Base-by-base conservation (phyloP, 345 rosid genomes). In the Geranium brycei region DNA sequence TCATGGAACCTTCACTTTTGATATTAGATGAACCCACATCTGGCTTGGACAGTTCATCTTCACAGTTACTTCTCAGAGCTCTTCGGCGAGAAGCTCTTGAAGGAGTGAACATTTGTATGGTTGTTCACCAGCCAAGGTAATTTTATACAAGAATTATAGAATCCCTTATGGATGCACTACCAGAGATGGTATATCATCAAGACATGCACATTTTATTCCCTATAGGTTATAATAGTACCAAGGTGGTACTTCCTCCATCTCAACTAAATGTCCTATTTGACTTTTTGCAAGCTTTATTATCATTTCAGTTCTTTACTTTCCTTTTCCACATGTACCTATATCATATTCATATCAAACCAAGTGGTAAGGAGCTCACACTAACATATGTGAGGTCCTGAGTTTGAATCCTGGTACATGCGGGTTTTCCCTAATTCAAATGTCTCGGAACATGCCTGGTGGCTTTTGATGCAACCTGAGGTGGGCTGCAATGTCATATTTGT, bases 1-100 rank as follows among this genome's bases (percentile, higher is more conserved):
- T 95, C 59, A 95, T 95, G 99, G 97, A 95, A 67, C 99, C 99
- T 81, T 95, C 99, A 62, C 91, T 95, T 72, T 75, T 95, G 59
- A 91, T 95, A 76, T 85, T 95, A 64, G 99, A 91, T 75, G 99
- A 95, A 75, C 96, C 99, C 17, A 95, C 99, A 14, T 91, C 97
- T 57, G 99, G 99, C 18, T 81, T 91, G 83, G 99, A 95, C 68
- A 95, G 99, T 66, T 91, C 99, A 64, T 91, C 99, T 67, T 95
- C 99, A 67, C 89, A 81, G 75, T 76, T 88, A 75, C 89, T 95
- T 41, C 91, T 95, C 30, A 77, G 95, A 83, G 97, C 99, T 62
- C 89, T 91, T 62, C 86, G 97, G 15, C 96, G 96, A 31, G 99
- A 95, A 87, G 97, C 99, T 73, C 87, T 93, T 67, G 99, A 93